Conservation (phyloP, 2,329 filamentous ascomycete species). For the Colletotrichum camelliae region DNA sequence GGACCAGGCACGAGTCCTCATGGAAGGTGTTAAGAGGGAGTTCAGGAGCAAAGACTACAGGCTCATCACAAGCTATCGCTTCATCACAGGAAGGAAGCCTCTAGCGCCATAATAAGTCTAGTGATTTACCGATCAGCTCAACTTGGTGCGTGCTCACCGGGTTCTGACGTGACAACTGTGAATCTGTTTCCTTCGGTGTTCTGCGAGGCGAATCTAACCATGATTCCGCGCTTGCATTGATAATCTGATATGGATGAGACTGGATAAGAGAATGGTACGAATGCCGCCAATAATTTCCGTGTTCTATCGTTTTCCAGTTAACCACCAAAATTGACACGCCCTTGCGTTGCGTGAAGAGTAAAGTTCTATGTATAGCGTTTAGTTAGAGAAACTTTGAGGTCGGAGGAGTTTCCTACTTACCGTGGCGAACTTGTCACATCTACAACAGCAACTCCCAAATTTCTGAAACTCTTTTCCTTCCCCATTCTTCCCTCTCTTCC, state of each 20-base stretch:
- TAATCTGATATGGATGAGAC: too few species aligned
- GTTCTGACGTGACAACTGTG: background rate
- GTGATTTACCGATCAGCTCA: background rate
- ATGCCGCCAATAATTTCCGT: too few species aligned
- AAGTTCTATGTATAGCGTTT: background rate
- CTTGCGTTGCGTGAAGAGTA: background rate
- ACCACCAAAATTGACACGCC: too few species aligned
- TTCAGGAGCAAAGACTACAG: slow-evolving; percentile 37
- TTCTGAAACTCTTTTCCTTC: background rate
- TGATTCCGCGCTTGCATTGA: background rate
- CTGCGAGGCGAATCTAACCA: background rate
- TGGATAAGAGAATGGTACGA: too few species aligned
- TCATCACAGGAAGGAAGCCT: slow-evolving; percentile 34
- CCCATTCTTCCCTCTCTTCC: background rate
- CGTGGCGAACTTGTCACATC: background rate
- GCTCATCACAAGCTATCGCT: slow-evolving; percentile 39
- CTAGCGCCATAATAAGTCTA: accelerated
- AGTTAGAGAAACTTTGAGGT: background rate
- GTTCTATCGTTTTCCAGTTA: too few species aligned
- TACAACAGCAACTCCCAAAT: background rate
- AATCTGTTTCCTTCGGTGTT: too few species aligned
- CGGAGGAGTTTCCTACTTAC: background rate
- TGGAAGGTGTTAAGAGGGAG: slow-evolving; percentile 45
- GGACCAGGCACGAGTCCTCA: slow-evolving; percentile 45
- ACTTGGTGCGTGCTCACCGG: accelerated